Percentiles rank a stretch among this genome's conserved stretches.
These are phyloP conservation scores for Puccinia horiana DNA, from an alignment of 1,284 basidiomycete species.

Conservation along the genomic window DNA sequence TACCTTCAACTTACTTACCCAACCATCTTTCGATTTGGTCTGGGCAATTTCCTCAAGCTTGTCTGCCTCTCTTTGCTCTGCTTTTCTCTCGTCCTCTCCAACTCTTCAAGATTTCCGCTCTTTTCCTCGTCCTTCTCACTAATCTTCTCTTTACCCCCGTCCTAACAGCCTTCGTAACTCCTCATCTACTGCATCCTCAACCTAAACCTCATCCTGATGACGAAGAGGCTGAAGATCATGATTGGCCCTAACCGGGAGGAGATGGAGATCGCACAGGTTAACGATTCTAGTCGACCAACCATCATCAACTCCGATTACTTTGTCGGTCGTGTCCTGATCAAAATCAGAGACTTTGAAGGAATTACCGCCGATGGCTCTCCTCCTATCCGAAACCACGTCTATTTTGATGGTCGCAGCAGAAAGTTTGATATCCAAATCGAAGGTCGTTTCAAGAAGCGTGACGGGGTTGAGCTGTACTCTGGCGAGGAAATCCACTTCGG, in stretches of 20 bases:
- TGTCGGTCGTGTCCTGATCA: constrained; percentile 59
- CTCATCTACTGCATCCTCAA: constrained; percentile 16
- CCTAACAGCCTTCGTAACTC: constrained; percentile 33
- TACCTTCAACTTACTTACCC: background rate
- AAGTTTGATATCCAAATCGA: constrained; percentile 61
- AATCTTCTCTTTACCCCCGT: constrained; percentile 31
- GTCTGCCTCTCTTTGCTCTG: background rate
- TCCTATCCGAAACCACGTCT: constrained; percentile 52
- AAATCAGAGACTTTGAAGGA: constrained; percentile 59
- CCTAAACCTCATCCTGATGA: constrained; percentile 38
- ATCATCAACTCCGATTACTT: constrained; percentile 60
- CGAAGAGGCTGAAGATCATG: constrained; percentile 56
- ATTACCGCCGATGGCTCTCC: constrained; percentile 54
- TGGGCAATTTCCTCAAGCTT: background rate
- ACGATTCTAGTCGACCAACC: constrained; percentile 58
- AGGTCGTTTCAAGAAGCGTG: constrained; percentile 58
- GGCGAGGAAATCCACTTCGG: constrained; percentile 56
- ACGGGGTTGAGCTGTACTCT: constrained; percentile 52
- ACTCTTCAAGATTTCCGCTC: constrained; percentile 25
- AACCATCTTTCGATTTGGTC: background rate
- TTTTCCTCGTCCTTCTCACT: constrained; percentile 21
- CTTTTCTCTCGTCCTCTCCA: background rate
- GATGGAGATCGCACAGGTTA: constrained; percentile 58
- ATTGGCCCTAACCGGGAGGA: constrained; percentile 59
- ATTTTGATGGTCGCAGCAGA: constrained; percentile 57